Base-by-base conservation (phyloP, 768 basidiomycete species). In the Russula emetica region DNA sequence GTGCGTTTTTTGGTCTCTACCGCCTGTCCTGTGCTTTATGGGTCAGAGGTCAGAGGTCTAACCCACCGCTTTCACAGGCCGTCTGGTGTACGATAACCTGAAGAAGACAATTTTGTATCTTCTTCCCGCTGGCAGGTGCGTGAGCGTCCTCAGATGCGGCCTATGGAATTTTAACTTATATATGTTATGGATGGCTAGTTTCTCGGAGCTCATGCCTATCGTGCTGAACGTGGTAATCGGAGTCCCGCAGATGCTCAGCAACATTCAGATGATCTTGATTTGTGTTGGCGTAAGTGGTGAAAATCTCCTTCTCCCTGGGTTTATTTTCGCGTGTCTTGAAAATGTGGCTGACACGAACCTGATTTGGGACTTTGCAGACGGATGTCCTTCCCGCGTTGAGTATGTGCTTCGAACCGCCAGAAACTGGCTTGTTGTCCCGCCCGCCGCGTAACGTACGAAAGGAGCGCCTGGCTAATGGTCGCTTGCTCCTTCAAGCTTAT, bases 31-130 rank as follows among this genome's bases (percentile, higher is more conserved):
- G 13, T 13, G n/a, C n/a, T 47, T 34, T 34, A 34, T 34, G 34
- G 34, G 34, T 45, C 44, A 45, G 38, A 5, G 18, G 30, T 55
- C 45, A 30, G 56, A 10, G 36, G 11, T n/a, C 42, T 52, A 22
- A 36, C 28, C 14, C 6, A 16, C n/a, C 24, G 3, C 28, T 16
- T 28, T 60, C 28, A 1, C 8, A 64, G 78, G 78, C 44, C 82
- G 84, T 42, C 76, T 85, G 16, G 82, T 83, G 20, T 86, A 82
- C 68, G 85, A 86, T 70, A 87, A 87, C 67, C 75, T 87, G 38
- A 80, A 82, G 76, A 82, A 85, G 75, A 74, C 80, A 18, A 78
- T 79, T 6, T 64, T 83, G n/a, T 81, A 82, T 59, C 72, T 82
- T 16, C 71, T 82, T 47, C 80, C 80, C 9, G 81, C 80, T 47